Evolutionary conservation across 2,329 filamentous ascomycete species (phyloP).

Genomic region (Microthyrium microscopicum): DNA sequence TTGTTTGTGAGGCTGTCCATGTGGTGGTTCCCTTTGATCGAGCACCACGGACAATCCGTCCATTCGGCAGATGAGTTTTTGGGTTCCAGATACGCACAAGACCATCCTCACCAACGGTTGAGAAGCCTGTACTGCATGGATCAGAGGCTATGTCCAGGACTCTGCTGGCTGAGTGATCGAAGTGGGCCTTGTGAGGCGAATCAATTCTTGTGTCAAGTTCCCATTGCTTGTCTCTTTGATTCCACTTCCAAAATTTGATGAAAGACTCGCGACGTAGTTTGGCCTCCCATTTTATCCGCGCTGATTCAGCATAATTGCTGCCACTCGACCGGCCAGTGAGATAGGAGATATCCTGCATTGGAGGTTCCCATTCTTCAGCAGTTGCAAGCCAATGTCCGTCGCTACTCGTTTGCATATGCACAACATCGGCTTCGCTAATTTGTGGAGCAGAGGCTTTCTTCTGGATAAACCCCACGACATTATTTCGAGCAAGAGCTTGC

Average conservation of each 20-base stretch:
- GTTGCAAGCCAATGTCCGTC: conserved; percentile 85
- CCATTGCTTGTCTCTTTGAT: conserved; percentile 39
- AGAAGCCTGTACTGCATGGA: conserved; percentile 54
- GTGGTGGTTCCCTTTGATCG: conserved; percentile 50
- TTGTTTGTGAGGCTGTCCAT: conserved; percentile 17
- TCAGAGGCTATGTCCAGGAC: conserved; percentile 61
- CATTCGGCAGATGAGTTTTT: conserved; percentile 50
- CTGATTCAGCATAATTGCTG: too few species aligned
- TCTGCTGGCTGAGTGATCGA: conserved; percentile 29
- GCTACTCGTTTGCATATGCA: conserved; percentile 55
- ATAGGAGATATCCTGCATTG: conserved; percentile 47
- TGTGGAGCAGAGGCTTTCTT: too few species aligned
- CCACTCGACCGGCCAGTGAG: conserved; percentile 28
- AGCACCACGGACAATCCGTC: conserved; percentile 44
- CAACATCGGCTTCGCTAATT: conserved; percentile 64
- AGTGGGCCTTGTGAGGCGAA: conserved; percentile 50
- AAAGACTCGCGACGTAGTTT: conserved; percentile 51
- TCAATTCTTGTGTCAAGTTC: conserved; percentile 72
- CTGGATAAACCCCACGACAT: conserved; percentile 76
- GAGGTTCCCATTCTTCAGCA: conserved; percentile 77
- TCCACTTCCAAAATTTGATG: conserved; percentile 80
- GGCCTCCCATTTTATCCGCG: conserved; percentile 16
- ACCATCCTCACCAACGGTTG: conserved; percentile 70
- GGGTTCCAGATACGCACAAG: conserved; percentile 69
- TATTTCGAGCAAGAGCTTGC: conserved; percentile 78